These are phyloP conservation scores for Hemerocallis citrina DNA, from an alignment of 106 monocot genomes.

Conservation along the genomic window DNA sequence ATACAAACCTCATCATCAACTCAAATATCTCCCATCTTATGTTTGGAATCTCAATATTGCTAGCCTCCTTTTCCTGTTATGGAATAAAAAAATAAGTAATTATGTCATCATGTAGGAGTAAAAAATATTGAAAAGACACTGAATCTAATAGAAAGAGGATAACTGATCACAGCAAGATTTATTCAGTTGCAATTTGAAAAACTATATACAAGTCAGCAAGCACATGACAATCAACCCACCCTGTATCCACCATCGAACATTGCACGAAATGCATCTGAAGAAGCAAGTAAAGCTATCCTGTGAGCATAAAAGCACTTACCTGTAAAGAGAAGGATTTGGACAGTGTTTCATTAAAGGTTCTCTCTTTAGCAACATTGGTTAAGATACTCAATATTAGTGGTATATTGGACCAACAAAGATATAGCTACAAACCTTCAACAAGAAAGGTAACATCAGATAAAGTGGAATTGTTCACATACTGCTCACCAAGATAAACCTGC, in stretches of 20 bases:
- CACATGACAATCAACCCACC: conserved; percentile 29
- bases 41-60: conserved; percentile 92
- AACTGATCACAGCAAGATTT: background rate
- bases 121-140: too few species aligned
- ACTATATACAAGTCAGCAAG: background rate
- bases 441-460: conserved; percentile 93
- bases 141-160: background rate
- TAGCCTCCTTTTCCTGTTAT: conserved; percentile 70
- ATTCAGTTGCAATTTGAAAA: too few species aligned
- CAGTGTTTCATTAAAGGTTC: too few species aligned
- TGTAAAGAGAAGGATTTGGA: conserved; percentile 17
- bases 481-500: conserved; percentile 90
- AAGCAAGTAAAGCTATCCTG: conserved; percentile 89
- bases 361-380: too few species aligned
- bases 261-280: conserved; percentile 91
- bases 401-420: background rate
- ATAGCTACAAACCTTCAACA: conserved; percentile 92
- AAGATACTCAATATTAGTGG: too few species aligned
- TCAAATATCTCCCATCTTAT: conserved; percentile 89
- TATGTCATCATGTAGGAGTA: too few species aligned
- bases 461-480: conserved; percentile 73
- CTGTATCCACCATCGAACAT: conserved; percentile 98
- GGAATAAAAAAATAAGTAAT: background rate
- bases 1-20: conserved; percentile 82
- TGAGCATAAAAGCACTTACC: conserved; percentile 91